phyloP scores from a whole-genome alignment of 75 land plant species.

The Pinus albicaulis region DNA sequence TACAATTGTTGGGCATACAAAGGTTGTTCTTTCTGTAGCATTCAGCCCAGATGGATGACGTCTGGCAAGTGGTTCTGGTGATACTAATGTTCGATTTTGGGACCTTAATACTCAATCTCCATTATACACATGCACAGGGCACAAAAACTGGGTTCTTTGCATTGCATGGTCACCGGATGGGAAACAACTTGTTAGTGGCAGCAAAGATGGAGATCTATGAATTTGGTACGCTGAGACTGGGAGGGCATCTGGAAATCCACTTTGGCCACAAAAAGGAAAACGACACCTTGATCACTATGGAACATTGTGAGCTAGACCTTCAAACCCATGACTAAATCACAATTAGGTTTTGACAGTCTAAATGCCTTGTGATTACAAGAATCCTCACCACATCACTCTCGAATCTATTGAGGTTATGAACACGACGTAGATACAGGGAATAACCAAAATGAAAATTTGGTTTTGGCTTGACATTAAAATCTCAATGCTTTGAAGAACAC shows the following conservation, averaged over 20 bases:
- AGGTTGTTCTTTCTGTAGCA: conserved; percentile 92
- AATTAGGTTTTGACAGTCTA: no score
- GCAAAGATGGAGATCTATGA: conserved; percentile 83
- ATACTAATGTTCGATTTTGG: conserved; percentile 94
- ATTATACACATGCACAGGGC: conserved; percentile 81
- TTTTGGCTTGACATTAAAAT: no score
- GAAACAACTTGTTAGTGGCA: conserved; percentile 87
- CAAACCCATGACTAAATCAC: no score
- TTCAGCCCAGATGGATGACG: conserved; percentile 95
- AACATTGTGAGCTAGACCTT: no score
- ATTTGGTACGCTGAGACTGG: conserved; percentile 93
- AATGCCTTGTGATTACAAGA: no score
- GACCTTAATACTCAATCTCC: conserved; percentile 97
- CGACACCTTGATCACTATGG: no score
- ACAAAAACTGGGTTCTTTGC: conserved; percentile 96
- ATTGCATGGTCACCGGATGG: conserved; percentile 99
- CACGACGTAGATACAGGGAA: no score
- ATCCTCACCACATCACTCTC: no score
- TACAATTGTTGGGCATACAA: conserved; percentile 95
- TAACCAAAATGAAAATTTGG: no score
- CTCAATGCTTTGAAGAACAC: no score
- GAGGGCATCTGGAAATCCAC: conserved; percentile 64
- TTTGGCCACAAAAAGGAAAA: no score
- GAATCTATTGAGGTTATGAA: no score
- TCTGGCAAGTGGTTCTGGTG: conserved; percentile 98